Evolutionary conservation across 371 early-diverging fungal species (phyloP), one percentile per base, ranked within the genome.

Genomic region (Mucor irregularis): DNA sequence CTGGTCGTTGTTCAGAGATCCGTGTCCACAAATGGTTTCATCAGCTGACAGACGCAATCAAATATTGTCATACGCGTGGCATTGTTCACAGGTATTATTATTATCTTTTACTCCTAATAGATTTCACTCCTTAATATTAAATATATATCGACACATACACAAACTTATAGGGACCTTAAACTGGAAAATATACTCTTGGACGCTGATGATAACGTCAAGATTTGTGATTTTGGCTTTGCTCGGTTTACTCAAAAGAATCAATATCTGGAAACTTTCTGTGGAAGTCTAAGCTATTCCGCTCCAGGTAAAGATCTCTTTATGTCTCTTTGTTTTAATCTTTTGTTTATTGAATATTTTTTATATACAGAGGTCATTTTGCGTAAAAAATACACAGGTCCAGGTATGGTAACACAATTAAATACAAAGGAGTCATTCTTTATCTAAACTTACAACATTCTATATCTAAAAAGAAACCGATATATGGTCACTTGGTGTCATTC

Each of bases 201-300:
- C 58, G 68, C 80, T 26, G 78, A 91, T 45, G 71, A 86, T 58
- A 81, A 87, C 49, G 81, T 89, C 61, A 95, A 93, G 65, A 73
- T 95, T 35, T 88, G 88, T 45, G 95, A 95, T 73, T 93, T 95
- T 80, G 95, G 95, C 17, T 93, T 95, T 76, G 90, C 92, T n/a
- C 76, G 89, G 10, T 82, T 85, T 46, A 81, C 80, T 26, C 86
- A 89, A 26, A 71, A 76, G 37, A 82, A 81, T 37, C 85, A 83
- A 56, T 68, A 90, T 29, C 74, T 93, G 16, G 94, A 93, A 57
- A 90, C 91, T 2, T 90, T 88, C 68, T 94, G 94, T 66, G 94
- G 94, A 0, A 90, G 90, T 29, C 77, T 85, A 2, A 90, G 88
- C 9, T 94, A 92, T 68, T 88, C 92, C 24, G 87, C 94, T 3